Conservation (phyloP, 2,329 filamentous ascomycete genomes). For the Xylariaceae sp. region DNA sequence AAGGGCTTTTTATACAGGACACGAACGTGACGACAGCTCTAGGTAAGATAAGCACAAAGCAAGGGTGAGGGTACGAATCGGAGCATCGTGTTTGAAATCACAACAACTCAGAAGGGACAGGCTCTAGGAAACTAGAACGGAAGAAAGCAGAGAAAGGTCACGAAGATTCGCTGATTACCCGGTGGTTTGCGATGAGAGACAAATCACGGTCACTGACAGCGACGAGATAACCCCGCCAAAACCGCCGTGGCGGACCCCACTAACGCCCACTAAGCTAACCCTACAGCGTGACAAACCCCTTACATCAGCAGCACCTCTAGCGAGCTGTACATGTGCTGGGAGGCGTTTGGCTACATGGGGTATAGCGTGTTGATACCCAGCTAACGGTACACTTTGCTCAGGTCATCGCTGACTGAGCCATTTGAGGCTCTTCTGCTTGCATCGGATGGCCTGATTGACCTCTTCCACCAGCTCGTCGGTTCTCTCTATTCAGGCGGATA, state of each 20-base stretch:
- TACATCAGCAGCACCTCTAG: too few species aligned
- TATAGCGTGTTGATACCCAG: background rate
- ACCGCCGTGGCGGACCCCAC: background rate
- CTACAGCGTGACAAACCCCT: background rate
- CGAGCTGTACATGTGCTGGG: too few species aligned
- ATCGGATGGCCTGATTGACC: background rate
- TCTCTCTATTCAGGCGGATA: too few species aligned
- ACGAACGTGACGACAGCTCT: slow-evolving; percentile 10
- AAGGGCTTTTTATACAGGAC: background rate
- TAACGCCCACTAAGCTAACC: background rate
- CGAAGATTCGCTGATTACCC: slow-evolving; percentile 12
- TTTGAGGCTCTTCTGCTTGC: background rate
- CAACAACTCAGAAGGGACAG: too few species aligned
- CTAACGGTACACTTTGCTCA: too few species aligned
- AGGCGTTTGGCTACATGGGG: background rate
- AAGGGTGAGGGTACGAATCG: slow-evolving; percentile 6
- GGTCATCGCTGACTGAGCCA: background rate
- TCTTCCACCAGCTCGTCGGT: slow-evolving; percentile 1
- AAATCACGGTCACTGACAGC: background rate
- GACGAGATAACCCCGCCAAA: slow-evolving; percentile 3
- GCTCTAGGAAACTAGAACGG: background rate
- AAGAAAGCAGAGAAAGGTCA: slow-evolving; percentile 13
- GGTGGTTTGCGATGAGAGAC: slow-evolving; percentile 4
- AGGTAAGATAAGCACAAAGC: slow-evolving; percentile 9
- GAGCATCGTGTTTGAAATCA: slow-evolving; percentile 11